Evolutionary conservation across 495 filamentous ascomycete species (phyloP), one percentile per base, ranked within the genome.

Genomic region (Achaetomiella virescens): DNA sequence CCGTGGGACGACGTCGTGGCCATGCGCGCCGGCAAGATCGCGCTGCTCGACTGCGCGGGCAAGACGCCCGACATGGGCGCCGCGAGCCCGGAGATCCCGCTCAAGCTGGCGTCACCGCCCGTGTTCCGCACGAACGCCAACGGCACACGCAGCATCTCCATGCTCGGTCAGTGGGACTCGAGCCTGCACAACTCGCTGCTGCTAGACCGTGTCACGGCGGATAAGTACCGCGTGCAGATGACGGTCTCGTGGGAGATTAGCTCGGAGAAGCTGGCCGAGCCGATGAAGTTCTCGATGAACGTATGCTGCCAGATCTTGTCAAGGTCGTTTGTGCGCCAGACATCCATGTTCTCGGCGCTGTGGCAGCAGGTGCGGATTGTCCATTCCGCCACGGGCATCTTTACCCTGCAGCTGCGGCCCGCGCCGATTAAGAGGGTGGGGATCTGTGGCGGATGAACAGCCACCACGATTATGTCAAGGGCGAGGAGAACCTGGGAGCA

Each of bases 361-460:
- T 97, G 87, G 83, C 91, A 89, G 62, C 83, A 83, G 17, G 84
- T 86, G 12, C 81, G 91, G 25, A 85, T 96, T 60, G 88, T 95
- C 18, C 91, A 92, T 71, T 91, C 90, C 21, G 88, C 84, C 2
- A 86, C 86, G 21, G 84, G 83, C 37, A 86, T 95, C 57, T 99
- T 95, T 74, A 88, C 88, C 9, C 72, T 97, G 36, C 81, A 82
- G 25, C 84, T 99, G 67, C 88, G 87, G 38, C 93, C 93, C 0
- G 83, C 88, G 11, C 89, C 90, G 20, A 89, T 92, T 38, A 96
- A 96, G 70, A 82, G 89, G 25, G 93, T 88, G 0, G 88, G 88
- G 93, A 98, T 63, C 77, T 98, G 4, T 98, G 93, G 93, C 81
- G 93, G 48, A 95, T 98, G 90, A 92, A 91, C 68, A 97, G 90